Evolutionary conservation across 352 stramenopile species (phyloP), one percentile per base, ranked within the genome.

Genomic region (Phytophthora aleatoria): DNA sequence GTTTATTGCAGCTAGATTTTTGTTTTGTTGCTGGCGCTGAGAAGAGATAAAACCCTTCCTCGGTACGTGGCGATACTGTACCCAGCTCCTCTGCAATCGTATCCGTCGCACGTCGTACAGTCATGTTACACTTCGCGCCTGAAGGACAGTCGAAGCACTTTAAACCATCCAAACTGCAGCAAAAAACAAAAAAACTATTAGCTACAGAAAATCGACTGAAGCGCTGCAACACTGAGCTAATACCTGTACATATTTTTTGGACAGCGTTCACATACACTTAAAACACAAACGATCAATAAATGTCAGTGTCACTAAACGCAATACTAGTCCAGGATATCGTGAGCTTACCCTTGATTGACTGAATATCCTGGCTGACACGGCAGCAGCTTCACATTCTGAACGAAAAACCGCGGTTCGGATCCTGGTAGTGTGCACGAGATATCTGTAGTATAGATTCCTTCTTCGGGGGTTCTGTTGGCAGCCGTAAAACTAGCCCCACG

Each of bases 11-110:
- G 57, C 1, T 67, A 58, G 16, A 51, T 11, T 60, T 27, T 3
- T 76, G 48, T 20, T 81, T 83, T 7, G 82, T 83, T 5, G 74
- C 58, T 3, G 82, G 82, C 0, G 82, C 74, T 16, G 45, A 57
- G 41, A 85, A 91, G 9, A 91, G 44, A 48, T 89, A 90, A 57
- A 67, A 91, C 0, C 82, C 80, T 57, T 83, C 61, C 6, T 64
- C 55, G 1, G 82, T 91, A 6, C 80, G 78, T 7, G 82, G 82
- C 1, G 80, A 89, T 30, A 67, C 57, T 15, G 82, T 85, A 7
- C 82, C 82, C 12, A 71, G 62, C 15, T 89, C 82, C 2, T 57
- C 38, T 3, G 67, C 72, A 3, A 83, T 71, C 3, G 55, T 78
- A 30, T 90, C 76, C 4, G 70, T 91, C 16, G 78, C 80, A 8